phyloP scores from a whole-genome alignment of 257 asterid species.

The Nicotiana noctiflora region DNA sequence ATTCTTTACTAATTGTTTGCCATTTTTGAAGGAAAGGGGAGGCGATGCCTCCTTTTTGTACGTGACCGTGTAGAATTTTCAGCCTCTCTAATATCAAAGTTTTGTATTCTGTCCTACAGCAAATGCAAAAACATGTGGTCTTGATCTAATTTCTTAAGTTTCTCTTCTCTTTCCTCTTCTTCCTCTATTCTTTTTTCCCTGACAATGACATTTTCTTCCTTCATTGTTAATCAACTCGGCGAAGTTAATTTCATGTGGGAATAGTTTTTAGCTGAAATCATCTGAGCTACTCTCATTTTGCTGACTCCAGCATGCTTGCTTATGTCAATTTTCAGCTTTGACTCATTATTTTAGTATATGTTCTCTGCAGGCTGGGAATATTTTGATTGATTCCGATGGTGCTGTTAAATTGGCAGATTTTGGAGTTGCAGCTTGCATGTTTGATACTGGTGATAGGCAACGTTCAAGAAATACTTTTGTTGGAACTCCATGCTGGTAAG shows the following conservation, averaged over 20 bases:
- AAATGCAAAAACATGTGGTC: not conserved
- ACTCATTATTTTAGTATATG: not conserved
- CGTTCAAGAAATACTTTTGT: slow-evolving; percentile 97
- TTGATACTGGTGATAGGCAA: slow-evolving; percentile 95
- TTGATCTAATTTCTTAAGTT: not conserved
- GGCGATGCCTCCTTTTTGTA: not conserved
- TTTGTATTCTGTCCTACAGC: not conserved
- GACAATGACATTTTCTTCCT: not conserved
- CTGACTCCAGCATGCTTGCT: not conserved
- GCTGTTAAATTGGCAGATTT: slow-evolving; percentile 89
- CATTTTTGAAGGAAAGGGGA: not conserved
- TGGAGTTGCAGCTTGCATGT: slow-evolving; percentile 97
- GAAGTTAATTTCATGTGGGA: not conserved
- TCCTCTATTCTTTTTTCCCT: not conserved
- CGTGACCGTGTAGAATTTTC: not conserved
- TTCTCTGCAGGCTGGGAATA: slow-evolving; percentile 87
- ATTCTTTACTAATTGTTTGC: slow-evolving; percentile 1
- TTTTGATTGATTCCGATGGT: slow-evolving; percentile 75
- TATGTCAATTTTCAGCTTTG: not conserved
- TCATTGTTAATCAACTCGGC: not conserved
- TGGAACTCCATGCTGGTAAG: slow-evolving; percentile 99
- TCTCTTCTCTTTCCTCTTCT: slow-evolving; percentile 2
- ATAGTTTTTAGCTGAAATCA: not conserved
- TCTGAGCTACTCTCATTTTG: not conserved
- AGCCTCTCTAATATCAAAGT: not conserved